A percentile compares a stretch with the other conserved stretches of the same genome.
Evolutionary conservation across 169 alveolate species (phyloP).

Genomic region (Besnoitia besnoiti): DNA sequence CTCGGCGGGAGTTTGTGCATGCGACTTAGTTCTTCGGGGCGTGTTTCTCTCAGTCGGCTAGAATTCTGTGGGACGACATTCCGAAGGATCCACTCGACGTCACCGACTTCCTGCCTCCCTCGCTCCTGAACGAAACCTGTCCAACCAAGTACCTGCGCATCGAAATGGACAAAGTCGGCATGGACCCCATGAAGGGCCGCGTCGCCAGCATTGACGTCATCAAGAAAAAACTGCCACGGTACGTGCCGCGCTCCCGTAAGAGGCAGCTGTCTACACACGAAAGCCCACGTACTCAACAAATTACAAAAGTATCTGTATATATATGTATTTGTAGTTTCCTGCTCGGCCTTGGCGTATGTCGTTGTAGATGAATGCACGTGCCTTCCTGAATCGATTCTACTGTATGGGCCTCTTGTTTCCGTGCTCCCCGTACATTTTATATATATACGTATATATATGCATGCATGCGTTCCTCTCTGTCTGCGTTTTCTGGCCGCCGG

Average conservation of each 20-base stretch:
- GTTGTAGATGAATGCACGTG: too few relatives aligned
- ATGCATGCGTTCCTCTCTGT: not conserved
- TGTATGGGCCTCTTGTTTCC: not conserved
- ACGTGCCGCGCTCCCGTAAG: not conserved
- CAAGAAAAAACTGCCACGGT: constrained; percentile 69
- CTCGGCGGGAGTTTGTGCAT: not conserved
- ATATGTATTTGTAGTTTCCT: not conserved
- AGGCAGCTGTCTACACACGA: too few relatives aligned
- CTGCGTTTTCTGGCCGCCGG: not conserved
- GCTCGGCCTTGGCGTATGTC: not conserved
- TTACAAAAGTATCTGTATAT: not conserved
- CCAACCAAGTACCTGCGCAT: constrained; percentile 67
- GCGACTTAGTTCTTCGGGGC: not conserved
- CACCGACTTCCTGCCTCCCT: constrained; percentile 61
- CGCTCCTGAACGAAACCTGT: constrained; percentile 8
- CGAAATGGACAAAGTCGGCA: constrained; percentile 74
- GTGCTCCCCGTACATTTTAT: not conserved
- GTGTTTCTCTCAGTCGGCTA: constrained; percentile 25
- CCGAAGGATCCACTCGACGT: constrained; percentile 68
- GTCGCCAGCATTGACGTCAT: constrained; percentile 68
- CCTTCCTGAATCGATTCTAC: not conserved
- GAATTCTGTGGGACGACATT: constrained; percentile 65
- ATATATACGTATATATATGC: too few relatives aligned
- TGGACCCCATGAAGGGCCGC: constrained; percentile 76
- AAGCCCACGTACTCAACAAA: not conserved